Evolutionary conservation across 2,329 filamentous ascomycete genomes (phyloP).

Genomic region (Fonsecaea nubica): DNA sequence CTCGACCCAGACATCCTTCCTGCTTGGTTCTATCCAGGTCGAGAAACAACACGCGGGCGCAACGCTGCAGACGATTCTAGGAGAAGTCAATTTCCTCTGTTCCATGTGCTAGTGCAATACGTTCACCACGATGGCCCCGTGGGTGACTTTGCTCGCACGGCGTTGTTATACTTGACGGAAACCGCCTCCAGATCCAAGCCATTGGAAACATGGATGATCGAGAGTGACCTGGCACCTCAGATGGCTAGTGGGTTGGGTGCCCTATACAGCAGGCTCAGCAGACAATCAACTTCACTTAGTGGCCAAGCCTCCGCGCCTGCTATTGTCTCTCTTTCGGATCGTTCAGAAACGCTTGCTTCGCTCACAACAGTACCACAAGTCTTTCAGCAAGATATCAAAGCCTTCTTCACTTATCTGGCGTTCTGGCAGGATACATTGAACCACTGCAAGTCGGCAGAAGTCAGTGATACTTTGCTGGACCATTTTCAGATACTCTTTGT

Average conservation of each 20-base stretch:
- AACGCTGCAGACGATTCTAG: conserved; percentile 75
- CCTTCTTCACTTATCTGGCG: conserved; percentile 89
- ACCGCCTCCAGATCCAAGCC: conserved; percentile 81
- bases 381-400: conserved; percentile 85
- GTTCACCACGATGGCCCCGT: conserved; percentile 94
- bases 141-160: conserved; percentile 94
- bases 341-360: conserved; percentile 75
- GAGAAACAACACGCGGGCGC: conserved; percentile 48
- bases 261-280: conserved; percentile 71
- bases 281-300: conserved; percentile 79
- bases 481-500: conserved; percentile 97
- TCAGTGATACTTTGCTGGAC: conserved; percentile 90
- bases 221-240: conserved; percentile 92
- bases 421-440: conserved; percentile 99
- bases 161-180: conserved; percentile 93
- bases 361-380: conserved; percentile 75
- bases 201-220: conserved; percentile 94
- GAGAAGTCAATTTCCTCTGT: conserved; percentile 91
- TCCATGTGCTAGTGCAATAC: conserved; percentile 94
- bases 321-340: conserved; percentile 87
- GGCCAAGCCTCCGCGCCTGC: conserved; percentile 74
- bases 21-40: conserved; percentile 82
- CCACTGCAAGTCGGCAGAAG: conserved; percentile 88
- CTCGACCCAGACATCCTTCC: conserved; percentile 84
- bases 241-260: conserved; percentile 96